Percentiles rank a stretch among this genome's conserved stretches.
Conservation (phyloP, 1,284 basidiomycete genomes). For the Violaceomyces palustris region DNA sequence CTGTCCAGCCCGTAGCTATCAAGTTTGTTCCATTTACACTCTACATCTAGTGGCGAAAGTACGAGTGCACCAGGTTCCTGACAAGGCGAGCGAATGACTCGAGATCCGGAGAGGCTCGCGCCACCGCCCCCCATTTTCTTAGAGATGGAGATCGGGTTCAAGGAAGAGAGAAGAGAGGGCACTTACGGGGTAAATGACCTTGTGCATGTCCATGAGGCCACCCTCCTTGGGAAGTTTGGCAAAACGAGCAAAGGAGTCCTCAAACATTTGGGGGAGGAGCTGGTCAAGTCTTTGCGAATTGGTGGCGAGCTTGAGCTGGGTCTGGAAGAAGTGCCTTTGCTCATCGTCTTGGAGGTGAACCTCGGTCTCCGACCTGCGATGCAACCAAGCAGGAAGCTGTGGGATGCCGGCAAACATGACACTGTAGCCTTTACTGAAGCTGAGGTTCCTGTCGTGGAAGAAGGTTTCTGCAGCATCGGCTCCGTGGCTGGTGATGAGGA, state of each 20-base stretch:
- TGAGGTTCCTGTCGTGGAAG: slow-evolving; percentile 24
- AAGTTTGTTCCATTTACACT: too few relatives aligned
- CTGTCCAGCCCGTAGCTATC: too few relatives aligned
- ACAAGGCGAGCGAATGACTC: too few relatives aligned
- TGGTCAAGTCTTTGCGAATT: slow-evolving; percentile 4
- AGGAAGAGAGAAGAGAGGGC: too few relatives aligned
- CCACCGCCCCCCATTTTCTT: too few relatives aligned
- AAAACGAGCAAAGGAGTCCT: slow-evolving; percentile 9
- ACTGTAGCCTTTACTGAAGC: slow-evolving; percentile 25
- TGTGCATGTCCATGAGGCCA: slow-evolving; percentile 18
- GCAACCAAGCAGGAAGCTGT: slow-evolving; percentile 2
- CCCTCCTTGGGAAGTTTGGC: slow-evolving; percentile 3
- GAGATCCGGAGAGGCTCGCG: too few relatives aligned
- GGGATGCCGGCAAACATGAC: slow-evolving; percentile 33
- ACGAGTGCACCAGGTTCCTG: too few relatives aligned
- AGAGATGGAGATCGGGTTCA: too few relatives aligned
- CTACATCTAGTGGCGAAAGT: too few relatives aligned
- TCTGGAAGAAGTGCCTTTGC: slow-evolving; percentile 17
- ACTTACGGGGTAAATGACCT: slow-evolving; percentile 28
- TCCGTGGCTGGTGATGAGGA: slow-evolving; percentile 25
- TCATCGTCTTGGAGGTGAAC: too few relatives aligned
- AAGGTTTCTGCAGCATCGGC: slow-evolving; percentile 24
- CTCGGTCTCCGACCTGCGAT: too few relatives aligned
- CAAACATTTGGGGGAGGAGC: slow-evolving; percentile 14
- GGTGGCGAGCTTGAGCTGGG: slow-evolving; percentile 15